Evolutionary conservation across 2,329 filamentous ascomycete genomes (phyloP).

Genomic region (Epichloe sp.): DNA sequence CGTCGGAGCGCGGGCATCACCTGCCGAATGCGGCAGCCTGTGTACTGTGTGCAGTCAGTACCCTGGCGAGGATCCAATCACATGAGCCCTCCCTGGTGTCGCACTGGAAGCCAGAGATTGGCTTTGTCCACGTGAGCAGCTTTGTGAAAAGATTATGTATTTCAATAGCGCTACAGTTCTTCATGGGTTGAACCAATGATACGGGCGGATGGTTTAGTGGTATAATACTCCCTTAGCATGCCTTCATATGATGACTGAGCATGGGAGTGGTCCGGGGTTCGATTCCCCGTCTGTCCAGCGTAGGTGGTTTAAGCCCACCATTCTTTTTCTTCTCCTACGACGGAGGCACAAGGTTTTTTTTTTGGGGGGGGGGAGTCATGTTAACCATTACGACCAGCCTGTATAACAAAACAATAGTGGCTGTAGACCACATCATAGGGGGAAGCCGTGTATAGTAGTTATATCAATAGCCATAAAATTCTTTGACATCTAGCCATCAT

Average conservation of each 20-base stretch:
- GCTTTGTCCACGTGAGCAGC: background rate
- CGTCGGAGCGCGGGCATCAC: too few species aligned
- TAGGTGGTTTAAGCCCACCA: background rate
- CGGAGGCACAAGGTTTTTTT: too few species aligned
- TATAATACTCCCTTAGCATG: slow-evolving; percentile 8
- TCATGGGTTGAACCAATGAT: background rate
- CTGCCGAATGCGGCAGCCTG: background rate
- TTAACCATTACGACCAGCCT: too few species aligned
- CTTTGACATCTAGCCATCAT: too few species aligned
- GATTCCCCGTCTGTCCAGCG: slow-evolving; percentile 11
- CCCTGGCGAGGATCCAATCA: slow-evolving; percentile 1
- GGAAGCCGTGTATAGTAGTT: too few species aligned
- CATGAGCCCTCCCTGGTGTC: background rate
- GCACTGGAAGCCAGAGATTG: background rate
- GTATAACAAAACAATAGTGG: too few species aligned
- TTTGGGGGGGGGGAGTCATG: too few species aligned
- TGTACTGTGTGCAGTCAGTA: background rate
- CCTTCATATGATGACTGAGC: accelerated
- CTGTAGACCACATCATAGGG: too few species aligned
- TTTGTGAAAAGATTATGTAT: accelerated
- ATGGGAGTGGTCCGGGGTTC: slow-evolving; percentile 12
- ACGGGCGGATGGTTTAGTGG: slow-evolving; percentile 7
- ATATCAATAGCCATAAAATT: too few species aligned
- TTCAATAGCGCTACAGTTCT: accelerated
- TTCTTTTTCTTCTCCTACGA: background rate